A percentile compares a stretch with the other conserved stretches of the same genome.
Conservation (phyloP, 495 filamentous ascomycete species). For the Pseudoneurospora amorphoporcata region DNA sequence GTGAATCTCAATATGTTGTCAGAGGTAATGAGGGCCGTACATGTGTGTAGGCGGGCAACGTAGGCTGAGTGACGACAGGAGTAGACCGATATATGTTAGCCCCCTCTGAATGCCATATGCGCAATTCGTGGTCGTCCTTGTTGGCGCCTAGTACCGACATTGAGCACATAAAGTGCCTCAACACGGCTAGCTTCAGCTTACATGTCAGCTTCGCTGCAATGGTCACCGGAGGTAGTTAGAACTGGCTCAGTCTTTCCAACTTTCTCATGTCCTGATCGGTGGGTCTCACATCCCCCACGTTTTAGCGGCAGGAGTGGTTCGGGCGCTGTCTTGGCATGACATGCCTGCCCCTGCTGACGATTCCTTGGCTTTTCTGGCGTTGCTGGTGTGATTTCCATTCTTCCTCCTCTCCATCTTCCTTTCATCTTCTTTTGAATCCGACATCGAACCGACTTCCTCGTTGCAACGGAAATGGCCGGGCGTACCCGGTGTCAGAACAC, state of each 20-base stretch:
- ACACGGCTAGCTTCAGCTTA: no score
- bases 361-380: not conserved
- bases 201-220: no score
- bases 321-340: not conserved
- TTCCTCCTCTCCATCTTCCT: not conserved
- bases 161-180: no score
- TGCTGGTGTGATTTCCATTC: not conserved
- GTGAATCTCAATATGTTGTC: no score
- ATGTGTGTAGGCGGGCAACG: not conserved
- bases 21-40: no score
- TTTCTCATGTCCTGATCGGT: not conserved
- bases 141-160: no score
- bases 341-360: not conserved
- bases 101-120: no score
- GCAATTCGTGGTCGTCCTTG: no score
- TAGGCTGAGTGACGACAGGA: not conserved
- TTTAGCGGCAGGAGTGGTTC: not conserved
- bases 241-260: not conserved
- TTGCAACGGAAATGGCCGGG: not conserved
- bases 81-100: no score
- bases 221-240: not conserved
- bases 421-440: not conserved
- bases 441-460: not conserved
- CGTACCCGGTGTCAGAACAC: not conserved
- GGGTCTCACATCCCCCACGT: not conserved